Evolutionary conservation across 768 basidiomycete species (phyloP).

Genomic region (Amanita molliuscula): DNA sequence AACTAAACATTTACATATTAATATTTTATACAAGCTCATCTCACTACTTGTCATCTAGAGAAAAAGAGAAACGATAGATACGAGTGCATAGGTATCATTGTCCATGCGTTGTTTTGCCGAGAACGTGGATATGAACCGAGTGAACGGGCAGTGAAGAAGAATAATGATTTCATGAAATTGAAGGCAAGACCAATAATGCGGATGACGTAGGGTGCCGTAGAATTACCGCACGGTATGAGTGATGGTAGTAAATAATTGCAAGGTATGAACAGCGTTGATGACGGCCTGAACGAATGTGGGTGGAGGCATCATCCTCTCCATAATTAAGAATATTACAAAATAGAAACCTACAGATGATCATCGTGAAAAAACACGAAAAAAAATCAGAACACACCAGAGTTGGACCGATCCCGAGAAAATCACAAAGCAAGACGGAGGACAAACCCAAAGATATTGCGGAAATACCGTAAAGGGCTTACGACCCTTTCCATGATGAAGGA

Average conservation of each 20-base stretch:
- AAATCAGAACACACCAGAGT: background rate
- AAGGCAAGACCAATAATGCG: background rate
- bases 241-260: background rate
- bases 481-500: constrained; percentile 51
- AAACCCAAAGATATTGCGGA: background rate
- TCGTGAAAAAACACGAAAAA: background rate
- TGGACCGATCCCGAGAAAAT: background rate
- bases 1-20: background rate
- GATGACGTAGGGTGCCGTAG: background rate
- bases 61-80: background rate
- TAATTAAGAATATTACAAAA: constrained; percentile 8
- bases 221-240: background rate
- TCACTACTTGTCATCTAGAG: background rate
- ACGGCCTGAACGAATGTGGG: background rate
- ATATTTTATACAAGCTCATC: background rate
- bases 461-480: background rate
- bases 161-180: background rate
- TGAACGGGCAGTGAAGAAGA: background rate
- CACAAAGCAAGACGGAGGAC: background rate
- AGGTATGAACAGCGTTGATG: background rate
- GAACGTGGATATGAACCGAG: background rate
- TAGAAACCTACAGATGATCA: background rate
- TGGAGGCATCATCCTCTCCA: background rate
- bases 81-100: background rate
- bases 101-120: background rate